These are phyloP conservation scores for Umbelopsis ramanniana DNA, from an alignment of 192 early-diverging fungal species.

Conservation along the genomic window DNA sequence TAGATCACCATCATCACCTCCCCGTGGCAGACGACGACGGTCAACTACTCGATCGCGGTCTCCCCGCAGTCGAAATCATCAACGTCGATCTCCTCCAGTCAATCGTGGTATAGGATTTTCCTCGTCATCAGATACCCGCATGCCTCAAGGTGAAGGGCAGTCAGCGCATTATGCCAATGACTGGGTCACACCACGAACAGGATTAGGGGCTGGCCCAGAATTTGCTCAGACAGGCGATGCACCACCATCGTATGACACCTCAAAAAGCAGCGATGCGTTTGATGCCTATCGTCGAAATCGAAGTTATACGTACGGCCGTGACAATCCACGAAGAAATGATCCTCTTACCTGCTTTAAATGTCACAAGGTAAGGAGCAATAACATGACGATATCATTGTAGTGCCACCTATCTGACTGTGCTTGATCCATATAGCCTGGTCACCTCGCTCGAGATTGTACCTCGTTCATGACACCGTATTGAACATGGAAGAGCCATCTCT, in stretches of 20 bases:
- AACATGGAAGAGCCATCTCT: background rate
- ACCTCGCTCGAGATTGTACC: slow-evolving; percentile 31
- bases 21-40: background rate
- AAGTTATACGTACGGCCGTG: slow-evolving; percentile 26
- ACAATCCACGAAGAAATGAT: slow-evolving; percentile 11
- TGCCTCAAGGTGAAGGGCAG: background rate
- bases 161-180: background rate
- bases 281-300: slow-evolving; percentile 27
- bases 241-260: background rate
- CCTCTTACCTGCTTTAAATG: slow-evolving; percentile 27
- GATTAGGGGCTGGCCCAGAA: slow-evolving; percentile 2
- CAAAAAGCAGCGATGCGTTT: slow-evolving; percentile 15
- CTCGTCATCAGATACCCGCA: background rate
- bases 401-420: background rate
- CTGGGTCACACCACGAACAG: background rate
- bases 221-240: background rate
- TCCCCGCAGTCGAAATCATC: background rate
- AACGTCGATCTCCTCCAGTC: background rate
- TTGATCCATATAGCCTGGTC: slow-evolving; percentile 20
- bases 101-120: background rate
- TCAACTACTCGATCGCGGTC: background rate
- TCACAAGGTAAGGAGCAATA: slow-evolving; percentile 8
- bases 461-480: background rate
- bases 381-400: background rate
- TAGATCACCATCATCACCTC: background rate